Evolutionary conservation across 2,329 filamentous ascomycete genomes (phyloP), one percentile per base, ranked within the genome.

Genomic region (Chaetomiaceae sp.): DNA sequence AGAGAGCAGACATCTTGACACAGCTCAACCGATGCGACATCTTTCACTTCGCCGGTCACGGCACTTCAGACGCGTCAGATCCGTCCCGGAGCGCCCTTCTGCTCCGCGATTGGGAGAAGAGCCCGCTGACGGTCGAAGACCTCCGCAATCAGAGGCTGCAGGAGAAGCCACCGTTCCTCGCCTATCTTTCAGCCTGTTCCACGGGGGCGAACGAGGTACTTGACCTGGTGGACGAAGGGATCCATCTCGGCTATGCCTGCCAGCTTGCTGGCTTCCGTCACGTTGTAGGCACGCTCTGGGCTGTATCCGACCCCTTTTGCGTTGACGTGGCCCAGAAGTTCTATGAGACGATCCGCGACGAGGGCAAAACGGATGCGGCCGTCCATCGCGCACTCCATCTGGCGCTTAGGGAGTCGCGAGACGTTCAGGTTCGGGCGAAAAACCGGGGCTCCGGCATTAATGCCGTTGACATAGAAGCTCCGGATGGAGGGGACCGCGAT

Each of bases 211-310:
- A 60, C 30, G 54, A 58, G 13, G 47, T 58, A 3, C 50, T 62
- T 0, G 47, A 38, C 1, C 53, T 69, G 3, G 7, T 61, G 0
- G 73, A 76, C 30, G 71, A 75, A 51, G 55, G 54, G 1, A 62
- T 75, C 7, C 68, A 74, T 53, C 59, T 75, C 0, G 59, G 65
- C 10, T 59, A 62, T 43, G 68, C 67, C 0, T 75, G 52, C 50
- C 70, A 75, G 57, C 58, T 73, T 2, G 69, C 67, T 0, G 71
- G 70, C 2, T 73, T 73, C 49, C 64, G 60, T 0, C 69, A 73
- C 53, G 71, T 75, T 4, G 59, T 76, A 34, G 72, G 72, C 1
- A 70, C 71, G 0, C 59, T 74, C 0, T 75, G 71, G 73, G 57
- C 66, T 4, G 67, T 72, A 7, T 40, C 34, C 5, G 50, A 53